Percentiles rank a stretch among this genome's conserved stretches.
phyloP scores from a whole-genome alignment of 169 alveolate genomes.

The Plasmodium falciparum region DNA sequence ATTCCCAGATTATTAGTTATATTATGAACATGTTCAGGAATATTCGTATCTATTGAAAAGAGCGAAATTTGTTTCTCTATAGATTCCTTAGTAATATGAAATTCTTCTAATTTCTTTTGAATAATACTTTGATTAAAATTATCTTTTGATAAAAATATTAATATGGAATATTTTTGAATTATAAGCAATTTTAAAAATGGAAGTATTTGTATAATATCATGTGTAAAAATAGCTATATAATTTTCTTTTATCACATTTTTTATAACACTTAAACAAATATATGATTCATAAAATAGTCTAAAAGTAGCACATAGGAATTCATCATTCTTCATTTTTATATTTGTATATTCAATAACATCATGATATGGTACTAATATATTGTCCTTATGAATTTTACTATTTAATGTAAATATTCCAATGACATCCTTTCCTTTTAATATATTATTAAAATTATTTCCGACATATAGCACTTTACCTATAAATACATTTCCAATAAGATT shows the following conservation, averaged over 20 bases:
- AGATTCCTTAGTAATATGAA: slow-evolving; percentile 25
- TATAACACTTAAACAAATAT: slow-evolving; percentile 39
- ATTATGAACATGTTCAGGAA: slow-evolving; percentile 39
- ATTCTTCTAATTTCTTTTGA: slow-evolving; percentile 27
- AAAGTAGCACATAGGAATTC: slow-evolving; percentile 42
- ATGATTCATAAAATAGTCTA: slow-evolving; percentile 61
- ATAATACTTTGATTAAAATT: slow-evolving; percentile 18
- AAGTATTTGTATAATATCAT: slow-evolving; percentile 28
- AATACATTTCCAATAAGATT: slow-evolving; percentile 50
- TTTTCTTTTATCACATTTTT: slow-evolving; percentile 5
- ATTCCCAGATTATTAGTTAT: slow-evolving; percentile 43
- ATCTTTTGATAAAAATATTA: slow-evolving; percentile 40
- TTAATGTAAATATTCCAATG: slow-evolving; percentile 63
- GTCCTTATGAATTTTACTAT: slow-evolving; percentile 41
- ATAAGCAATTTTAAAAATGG: slow-evolving; percentile 52
- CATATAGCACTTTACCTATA: slow-evolving; percentile 47
- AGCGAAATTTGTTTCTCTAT: slow-evolving; percentile 38
- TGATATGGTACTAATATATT: slow-evolving; percentile 43
- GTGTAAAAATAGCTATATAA: slow-evolving; percentile 51
- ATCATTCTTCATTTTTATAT: slow-evolving; percentile 29
- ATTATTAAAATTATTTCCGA: slow-evolving; percentile 6
- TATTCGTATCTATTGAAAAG: slow-evolving; percentile 22
- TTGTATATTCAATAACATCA: slow-evolving; percentile 51
- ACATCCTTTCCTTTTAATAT: slow-evolving; percentile 28
- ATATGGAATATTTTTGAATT: slow-evolving; percentile 16